phyloP scores from a whole-genome alignment of 2,329 filamentous ascomycete genomes.

The Alternaria triticina region DNA sequence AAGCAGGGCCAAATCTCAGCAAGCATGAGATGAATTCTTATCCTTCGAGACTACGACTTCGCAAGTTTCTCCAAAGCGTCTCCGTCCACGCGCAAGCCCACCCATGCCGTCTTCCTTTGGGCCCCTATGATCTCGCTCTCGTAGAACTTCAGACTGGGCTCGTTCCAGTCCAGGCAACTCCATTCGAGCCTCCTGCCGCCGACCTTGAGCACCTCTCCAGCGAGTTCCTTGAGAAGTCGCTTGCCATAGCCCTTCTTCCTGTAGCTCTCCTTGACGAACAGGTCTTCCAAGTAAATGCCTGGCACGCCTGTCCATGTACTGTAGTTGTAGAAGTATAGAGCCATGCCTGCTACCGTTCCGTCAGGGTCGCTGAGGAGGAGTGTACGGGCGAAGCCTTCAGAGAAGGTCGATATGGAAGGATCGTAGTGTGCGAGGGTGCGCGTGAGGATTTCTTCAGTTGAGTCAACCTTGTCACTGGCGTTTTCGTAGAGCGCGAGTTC shows the following conservation, averaged over 20 bases:
- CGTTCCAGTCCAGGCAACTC: conserved; percentile 92
- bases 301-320: conserved; percentile 88
- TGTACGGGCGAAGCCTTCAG: conserved; percentile 74
- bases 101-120: conserved; percentile 71
- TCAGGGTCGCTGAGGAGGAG: conserved; percentile 64
- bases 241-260: conserved; percentile 82
- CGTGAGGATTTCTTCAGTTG: conserved; percentile 75
- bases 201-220: conserved; percentile 77
- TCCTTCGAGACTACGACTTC: neutral
- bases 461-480: conserved; percentile 73
- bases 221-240: conserved; percentile 74
- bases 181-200: conserved; percentile 82
- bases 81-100: conserved; percentile 75
- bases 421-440: conserved; percentile 79
- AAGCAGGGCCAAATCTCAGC: neutral
- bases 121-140: conserved; percentile 62
- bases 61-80: conserved; percentile 67
- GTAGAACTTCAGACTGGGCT: conserved; percentile 88
- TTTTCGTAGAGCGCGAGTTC: conserved; percentile 91
- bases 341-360: conserved; percentile 71
- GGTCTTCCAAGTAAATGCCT: conserved; percentile 91
- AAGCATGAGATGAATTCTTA: neutral
- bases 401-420: conserved; percentile 50
- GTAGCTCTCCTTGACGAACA: conserved; percentile 77
- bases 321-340: conserved; percentile 94